Evolutionary conservation across 805 yeast species (phyloP).

Genomic region (Lipomyces starkeyi): DNA sequence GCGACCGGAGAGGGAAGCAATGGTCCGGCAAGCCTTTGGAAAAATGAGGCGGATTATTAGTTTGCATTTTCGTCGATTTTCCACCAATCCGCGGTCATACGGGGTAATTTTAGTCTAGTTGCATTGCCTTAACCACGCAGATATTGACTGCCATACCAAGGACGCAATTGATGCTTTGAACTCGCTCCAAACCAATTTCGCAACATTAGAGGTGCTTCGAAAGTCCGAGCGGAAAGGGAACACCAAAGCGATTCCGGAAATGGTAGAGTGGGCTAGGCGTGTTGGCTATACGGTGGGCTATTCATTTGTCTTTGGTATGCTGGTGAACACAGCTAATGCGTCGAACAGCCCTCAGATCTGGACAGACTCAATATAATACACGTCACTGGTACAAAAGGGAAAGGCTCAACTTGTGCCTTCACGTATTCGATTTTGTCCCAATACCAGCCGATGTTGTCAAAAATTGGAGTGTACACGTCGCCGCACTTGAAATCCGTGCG

Average conservation of each 20-base stretch:
- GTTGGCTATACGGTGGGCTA: constrained; percentile 58
- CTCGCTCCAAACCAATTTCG: constrained; percentile 87
- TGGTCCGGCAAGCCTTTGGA: background rate
- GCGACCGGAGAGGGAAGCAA: too few relatives aligned
- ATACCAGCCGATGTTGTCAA: constrained; percentile 54
- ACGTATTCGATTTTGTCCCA: constrained; percentile 78
- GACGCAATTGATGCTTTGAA: constrained; percentile 89
- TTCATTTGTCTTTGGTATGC: constrained; percentile 22
- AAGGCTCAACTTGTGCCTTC: constrained; percentile 97
- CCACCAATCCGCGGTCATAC: constrained; percentile 22
- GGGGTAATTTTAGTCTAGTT: constrained; percentile 6
- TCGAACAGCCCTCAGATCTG: constrained; percentile 59
- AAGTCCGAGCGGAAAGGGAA: constrained; percentile 68
- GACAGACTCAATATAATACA: constrained; percentile 81
- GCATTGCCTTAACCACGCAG: background rate
- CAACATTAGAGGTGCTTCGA: constrained; percentile 82
- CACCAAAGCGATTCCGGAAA: constrained; percentile 74
- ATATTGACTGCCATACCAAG: constrained; percentile 36
- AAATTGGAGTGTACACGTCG: constrained; percentile 92
- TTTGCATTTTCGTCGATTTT: background rate
- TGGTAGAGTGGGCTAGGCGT: constrained; percentile 78
- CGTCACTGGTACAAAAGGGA: constrained; percentile 97
- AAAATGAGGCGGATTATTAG: background rate
- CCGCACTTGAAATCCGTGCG: constrained; percentile 94
- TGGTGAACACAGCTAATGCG: background rate